Evolutionary conservation across 148 eudicot genomes (phyloP), one percentile per base, ranked within the genome.

Genomic region (Heliamphora exappendiculata): DNA sequence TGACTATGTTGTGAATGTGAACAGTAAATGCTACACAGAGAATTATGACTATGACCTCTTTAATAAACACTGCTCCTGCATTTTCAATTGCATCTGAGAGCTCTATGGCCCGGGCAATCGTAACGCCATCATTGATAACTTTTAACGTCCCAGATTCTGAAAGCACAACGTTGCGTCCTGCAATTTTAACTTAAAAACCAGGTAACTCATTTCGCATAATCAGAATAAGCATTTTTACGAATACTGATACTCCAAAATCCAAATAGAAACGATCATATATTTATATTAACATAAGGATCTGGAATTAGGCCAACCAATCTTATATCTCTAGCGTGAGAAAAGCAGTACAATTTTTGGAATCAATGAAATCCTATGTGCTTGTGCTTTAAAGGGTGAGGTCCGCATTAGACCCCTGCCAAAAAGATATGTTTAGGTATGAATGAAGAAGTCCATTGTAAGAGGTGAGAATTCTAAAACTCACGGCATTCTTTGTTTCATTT

Each of bases 121-220:
- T 92, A 63, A 90, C 96, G 70, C 98, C 98, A 66, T 94, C 98
- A 81, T 94, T 94, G 62, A 94, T 90, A 44, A 92, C 97, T 85
- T 87, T 94, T 67, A 94, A 73, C 44, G 78, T 81, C 67, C 85
- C 88, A 31, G 91, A 84, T 77, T 94, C 98, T 3, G 91, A 85
- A 31, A 94, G 88, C 82, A 94, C 86, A 76, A 94, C 98, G 82
- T 94, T 94, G 59, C 98, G 89, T 10, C 98, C 98, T 94, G 88
- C 83, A 86, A 64, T 59, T 75, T 74, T 10, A 49, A 51, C 19
- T 26, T 69, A 4, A 63, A 66, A 64, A 0, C 33, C 11, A n/a
- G 34, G 4, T 33, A 59, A 60, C 51, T 55, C 28, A 60, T 47
- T 59, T 45, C 3, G 12, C 14, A 42, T 42, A 74, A 59, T 26